These are phyloP conservation scores for Pichia nanzhaoensis DNA, from an alignment of 805 yeast genomes.

Conservation along the genomic window DNA sequence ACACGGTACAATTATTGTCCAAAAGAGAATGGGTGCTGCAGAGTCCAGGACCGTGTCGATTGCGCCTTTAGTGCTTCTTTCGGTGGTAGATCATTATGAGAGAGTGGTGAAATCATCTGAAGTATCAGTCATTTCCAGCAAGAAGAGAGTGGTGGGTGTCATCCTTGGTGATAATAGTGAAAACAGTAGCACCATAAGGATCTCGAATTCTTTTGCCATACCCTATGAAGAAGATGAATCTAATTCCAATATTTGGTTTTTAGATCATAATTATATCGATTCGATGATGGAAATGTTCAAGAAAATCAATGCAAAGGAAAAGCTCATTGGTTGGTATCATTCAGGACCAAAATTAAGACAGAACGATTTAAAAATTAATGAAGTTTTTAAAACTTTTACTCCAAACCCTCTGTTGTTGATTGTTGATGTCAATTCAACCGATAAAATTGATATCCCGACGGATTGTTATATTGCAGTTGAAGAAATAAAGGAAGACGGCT, in stretches of 20 bases:
- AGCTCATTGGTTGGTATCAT: conserved; percentile 98
- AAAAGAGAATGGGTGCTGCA: not conserved
- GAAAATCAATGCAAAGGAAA: conserved; percentile 95
- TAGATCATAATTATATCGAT: conserved; percentile 94
- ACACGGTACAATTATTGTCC: not conserved
- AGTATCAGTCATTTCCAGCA: conserved; percentile 24
- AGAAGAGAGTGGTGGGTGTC: conserved; percentile 90
- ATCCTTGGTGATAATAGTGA: conserved; percentile 73
- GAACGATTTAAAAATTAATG: conserved; percentile 87
- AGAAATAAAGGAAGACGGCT: conserved; percentile 93
- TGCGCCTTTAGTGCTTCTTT: conserved; percentile 89
- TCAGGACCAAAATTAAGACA: conserved; percentile 90
- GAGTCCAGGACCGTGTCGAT: conserved; percentile 60
- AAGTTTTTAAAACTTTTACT: conserved; percentile 76
- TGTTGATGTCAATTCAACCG: conserved; percentile 82
- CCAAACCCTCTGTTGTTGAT: conserved; percentile 77
- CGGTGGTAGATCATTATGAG: conserved; percentile 93
- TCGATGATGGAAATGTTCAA: conserved; percentile 97
- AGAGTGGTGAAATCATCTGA: conserved; percentile 55
- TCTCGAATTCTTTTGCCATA: conserved; percentile 90
- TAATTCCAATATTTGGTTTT: conserved; percentile 89
- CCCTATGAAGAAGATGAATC: conserved; percentile 97
- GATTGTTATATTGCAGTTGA: conserved; percentile 92
- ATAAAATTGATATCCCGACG: conserved; percentile 83
- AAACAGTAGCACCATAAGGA: conserved; percentile 43